A percentile compares a stretch with the other conserved stretches of the same genome.
These are phyloP conservation scores for Salix suchowensis DNA, from an alignment of 345 rosid species.

Conservation along the genomic window DNA sequence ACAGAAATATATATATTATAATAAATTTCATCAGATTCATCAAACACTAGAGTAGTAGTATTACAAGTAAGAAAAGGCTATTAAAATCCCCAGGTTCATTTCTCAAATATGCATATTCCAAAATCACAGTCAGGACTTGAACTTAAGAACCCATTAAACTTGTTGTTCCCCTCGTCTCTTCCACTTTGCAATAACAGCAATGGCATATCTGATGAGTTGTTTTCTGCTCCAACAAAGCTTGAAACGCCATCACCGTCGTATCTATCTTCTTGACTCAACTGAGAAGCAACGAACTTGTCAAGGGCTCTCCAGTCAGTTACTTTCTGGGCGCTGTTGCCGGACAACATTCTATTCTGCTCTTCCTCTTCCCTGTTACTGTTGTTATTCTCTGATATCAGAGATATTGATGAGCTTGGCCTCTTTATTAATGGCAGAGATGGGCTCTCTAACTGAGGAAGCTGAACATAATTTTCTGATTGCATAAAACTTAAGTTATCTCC, in stretches of 20 bases:
- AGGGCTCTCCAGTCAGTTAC: conserved; percentile 84
- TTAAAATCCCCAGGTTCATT: conserved; percentile 20
- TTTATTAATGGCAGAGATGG: conserved; percentile 63
- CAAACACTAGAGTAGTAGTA: conserved; percentile 11
- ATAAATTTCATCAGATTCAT: conserved; percentile 3
- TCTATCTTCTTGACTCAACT: conserved; percentile 69
- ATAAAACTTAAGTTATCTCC: conserved; percentile 54
- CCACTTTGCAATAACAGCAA: conserved; percentile 42
- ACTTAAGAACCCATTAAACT: conserved; percentile 43
- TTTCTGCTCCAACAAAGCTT: conserved; percentile 22
- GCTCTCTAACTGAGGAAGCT: conserved; percentile 90
- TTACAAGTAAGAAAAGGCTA: neutral
- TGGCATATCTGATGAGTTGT: conserved; percentile 24
- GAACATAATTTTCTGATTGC: conserved; percentile 49
- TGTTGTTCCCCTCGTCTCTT: conserved; percentile 38
- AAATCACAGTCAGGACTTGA: conserved; percentile 42
- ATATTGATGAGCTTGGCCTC: conserved; percentile 45
- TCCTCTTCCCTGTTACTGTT: conserved; percentile 28
- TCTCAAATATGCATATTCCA: conserved; percentile 59
- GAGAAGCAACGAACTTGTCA: conserved; percentile 92
- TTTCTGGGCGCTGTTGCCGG: conserved; percentile 26
- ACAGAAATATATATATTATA: conserved; percentile 22
- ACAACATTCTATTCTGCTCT: conserved; percentile 18
- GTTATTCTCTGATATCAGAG: conserved; percentile 28
- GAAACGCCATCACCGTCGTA: conserved; percentile 29